These are phyloP conservation scores for Aspergillus floridensis DNA, from an alignment of 2,329 filamentous ascomycete species.

Conservation along the genomic window DNA sequence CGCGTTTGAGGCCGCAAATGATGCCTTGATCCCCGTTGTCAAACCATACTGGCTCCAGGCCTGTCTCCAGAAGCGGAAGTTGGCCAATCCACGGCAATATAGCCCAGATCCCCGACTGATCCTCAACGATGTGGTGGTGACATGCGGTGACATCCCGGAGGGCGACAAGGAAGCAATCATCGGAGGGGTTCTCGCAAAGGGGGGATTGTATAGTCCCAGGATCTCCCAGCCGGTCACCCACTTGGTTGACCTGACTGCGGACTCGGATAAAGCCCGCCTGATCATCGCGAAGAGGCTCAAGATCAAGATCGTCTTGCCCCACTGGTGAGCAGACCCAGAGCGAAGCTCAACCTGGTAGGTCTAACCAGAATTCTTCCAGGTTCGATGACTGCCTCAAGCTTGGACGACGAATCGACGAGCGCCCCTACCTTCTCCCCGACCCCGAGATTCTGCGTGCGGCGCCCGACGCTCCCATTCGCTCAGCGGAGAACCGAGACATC, in stretches of 20 bases:
- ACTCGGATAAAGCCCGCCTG: slow-evolving; percentile 62
- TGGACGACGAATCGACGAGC: slow-evolving; percentile 84
- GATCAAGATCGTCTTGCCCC: slow-evolving; percentile 83
- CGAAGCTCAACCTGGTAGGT: slow-evolving; percentile 16
- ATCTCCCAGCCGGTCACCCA: slow-evolving; percentile 78
- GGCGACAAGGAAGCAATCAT: slow-evolving; percentile 90
- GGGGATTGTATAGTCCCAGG: slow-evolving; percentile 72
- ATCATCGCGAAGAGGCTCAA: slow-evolving; percentile 64
- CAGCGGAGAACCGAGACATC: slow-evolving; percentile 60
- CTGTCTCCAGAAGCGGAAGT: slow-evolving; percentile 67
- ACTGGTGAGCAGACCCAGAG: slow-evolving; percentile 61
- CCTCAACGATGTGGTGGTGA: slow-evolving; percentile 78
- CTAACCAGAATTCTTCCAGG: slow-evolving; percentile 50
- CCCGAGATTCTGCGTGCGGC: slow-evolving; percentile 71
- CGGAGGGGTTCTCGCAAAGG: slow-evolving; percentile 83
- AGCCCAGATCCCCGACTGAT: slow-evolving; percentile 90
- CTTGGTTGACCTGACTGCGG: slow-evolving; percentile 75
- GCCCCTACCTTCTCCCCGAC: slow-evolving; percentile 80
- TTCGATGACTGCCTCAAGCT: slow-evolving; percentile 96
- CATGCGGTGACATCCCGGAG: slow-evolving; percentile 77
- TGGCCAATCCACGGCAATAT: slow-evolving; percentile 76
- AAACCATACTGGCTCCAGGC: slow-evolving; percentile 75
- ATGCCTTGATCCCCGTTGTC: slow-evolving; percentile 78
- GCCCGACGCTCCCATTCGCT: slow-evolving; percentile 56
- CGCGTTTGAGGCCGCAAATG: slow-evolving; percentile 72